Evolutionary conservation across 2,329 filamentous ascomycete species (phyloP).

Genomic region (Aspergillus tamarii): DNA sequence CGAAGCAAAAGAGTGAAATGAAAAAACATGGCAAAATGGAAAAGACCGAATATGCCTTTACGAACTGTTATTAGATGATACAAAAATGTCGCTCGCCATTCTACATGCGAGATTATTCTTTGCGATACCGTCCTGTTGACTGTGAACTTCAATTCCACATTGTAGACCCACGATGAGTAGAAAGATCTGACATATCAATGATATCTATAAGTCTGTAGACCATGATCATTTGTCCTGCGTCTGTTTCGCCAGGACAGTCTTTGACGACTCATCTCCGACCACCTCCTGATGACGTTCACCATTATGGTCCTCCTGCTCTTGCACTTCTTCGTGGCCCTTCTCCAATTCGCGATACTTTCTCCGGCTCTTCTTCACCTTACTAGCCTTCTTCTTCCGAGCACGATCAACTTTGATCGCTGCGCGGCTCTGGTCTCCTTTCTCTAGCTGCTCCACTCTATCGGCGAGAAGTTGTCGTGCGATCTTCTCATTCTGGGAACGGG

Average conservation of each 20-base stretch:
- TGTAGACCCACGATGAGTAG: not conserved
- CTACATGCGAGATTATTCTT: slow-evolving; percentile 4
- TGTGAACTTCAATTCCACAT: not conserved
- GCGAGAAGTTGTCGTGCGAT: slow-evolving; percentile 78
- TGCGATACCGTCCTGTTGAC: slow-evolving; percentile 2
- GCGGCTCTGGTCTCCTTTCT: slow-evolving; percentile 76
- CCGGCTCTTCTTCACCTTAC: slow-evolving; percentile 47
- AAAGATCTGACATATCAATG: not conserved
- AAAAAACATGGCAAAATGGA: not conserved
- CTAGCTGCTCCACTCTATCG: slow-evolving; percentile 72
- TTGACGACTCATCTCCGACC: not conserved
- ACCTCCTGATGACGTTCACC: slow-evolving; percentile 10
- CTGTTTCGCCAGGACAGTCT: too few relatives aligned
- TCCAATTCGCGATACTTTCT: slow-evolving; percentile 48
- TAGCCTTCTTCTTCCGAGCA: slow-evolving; percentile 66
- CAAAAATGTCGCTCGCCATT: not conserved
- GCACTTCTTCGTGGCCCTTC: slow-evolving; percentile 24
- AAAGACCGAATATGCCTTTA: slow-evolving; percentile 16
- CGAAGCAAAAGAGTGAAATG: not conserved
- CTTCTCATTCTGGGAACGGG: slow-evolving; percentile 82
- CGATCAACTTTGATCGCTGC: slow-evolving; percentile 78
- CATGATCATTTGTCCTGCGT: not conserved
- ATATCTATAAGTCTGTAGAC: not conserved
- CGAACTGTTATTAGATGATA: slow-evolving; percentile 17
- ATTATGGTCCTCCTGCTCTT: slow-evolving; percentile 18